Conservation (phyloP, 257 asterid species). For the Schizonepeta tenuifolia region DNA sequence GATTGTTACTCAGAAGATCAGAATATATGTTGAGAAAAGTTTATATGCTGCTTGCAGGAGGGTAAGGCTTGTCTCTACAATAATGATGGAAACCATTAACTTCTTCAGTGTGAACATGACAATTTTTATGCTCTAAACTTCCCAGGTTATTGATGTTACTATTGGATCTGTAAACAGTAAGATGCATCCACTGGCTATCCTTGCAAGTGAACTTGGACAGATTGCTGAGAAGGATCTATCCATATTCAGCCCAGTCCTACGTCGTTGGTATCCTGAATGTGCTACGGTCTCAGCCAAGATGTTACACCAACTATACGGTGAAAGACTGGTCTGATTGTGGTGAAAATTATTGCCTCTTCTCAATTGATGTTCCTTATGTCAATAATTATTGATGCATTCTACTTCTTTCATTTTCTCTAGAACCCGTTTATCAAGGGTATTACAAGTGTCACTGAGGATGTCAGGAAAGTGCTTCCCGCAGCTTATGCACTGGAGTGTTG, state of each 20-base stretch:
- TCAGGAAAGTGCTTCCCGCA: conserved; percentile 81
- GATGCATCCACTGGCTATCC: conserved; percentile 69
- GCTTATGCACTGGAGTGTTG: conserved; percentile 74
- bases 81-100: conserved; percentile 21
- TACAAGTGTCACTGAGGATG: conserved; percentile 71
- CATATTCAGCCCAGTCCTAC: conserved; percentile 65
- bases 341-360: conserved; percentile 18
- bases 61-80: conserved; percentile 51
- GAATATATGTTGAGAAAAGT: conserved; percentile 64
- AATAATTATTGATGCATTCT: conserved; percentile 27
- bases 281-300: conserved; percentile 62
- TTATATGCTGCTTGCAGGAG: conserved; percentile 74
- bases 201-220: conserved; percentile 74
- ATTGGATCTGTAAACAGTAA: conserved; percentile 50
- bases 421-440: conserved; percentile 74
- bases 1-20: conserved; percentile 57
- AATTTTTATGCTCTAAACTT: conserved; percentile 35
- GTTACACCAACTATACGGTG: conserved; percentile 83
- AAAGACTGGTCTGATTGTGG: conserved; percentile 71
- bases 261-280: conserved; percentile 73
- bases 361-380: conserved; percentile 24
- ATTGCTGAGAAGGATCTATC: conserved; percentile 74
- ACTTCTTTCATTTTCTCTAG: conserved; percentile 46
- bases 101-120: conserved; percentile 29
- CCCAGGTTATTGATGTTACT: conserved; percentile 60